phyloP scores from a whole-genome alignment of 2,329 filamentous ascomycete species.

The Ceratocystis ficicola region DNA sequence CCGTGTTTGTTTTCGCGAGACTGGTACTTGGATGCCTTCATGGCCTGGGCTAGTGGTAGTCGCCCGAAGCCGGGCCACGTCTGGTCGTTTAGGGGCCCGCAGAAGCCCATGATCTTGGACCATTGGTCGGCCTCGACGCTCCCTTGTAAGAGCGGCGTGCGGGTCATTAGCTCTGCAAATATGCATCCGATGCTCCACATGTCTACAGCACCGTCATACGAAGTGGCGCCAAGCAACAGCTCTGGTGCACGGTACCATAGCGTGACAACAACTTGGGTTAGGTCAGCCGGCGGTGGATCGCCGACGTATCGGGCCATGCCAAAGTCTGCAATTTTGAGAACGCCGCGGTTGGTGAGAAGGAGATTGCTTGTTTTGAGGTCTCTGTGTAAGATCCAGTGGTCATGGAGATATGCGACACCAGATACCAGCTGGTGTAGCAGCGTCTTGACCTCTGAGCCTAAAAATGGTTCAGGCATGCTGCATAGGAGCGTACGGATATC shows the following conservation, averaged over 20 bases:
- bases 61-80: slow-evolving; percentile 78
- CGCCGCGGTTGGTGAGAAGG: slow-evolving; percentile 86
- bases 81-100: slow-evolving; percentile 71
- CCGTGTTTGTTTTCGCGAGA: slow-evolving; percentile 29
- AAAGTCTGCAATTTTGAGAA: slow-evolving; percentile 93
- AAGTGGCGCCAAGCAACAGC: slow-evolving; percentile 65
- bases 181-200: slow-evolving; percentile 97
- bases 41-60: slow-evolving; percentile 70
- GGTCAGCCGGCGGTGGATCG: slow-evolving; percentile 57
- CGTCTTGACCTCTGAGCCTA: slow-evolving; percentile 84
- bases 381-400: slow-evolving; percentile 81
- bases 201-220: slow-evolving; percentile 68
- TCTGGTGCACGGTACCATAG: slow-evolving; percentile 94
- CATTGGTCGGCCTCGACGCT: slow-evolving; percentile 89
- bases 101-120: slow-evolving; percentile 75
- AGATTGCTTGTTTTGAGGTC: slow-evolving; percentile 92
- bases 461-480: slow-evolving; percentile 87
- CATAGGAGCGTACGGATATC: slow-evolving; percentile 87
- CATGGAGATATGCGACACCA: slow-evolving; percentile 75
- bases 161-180: slow-evolving; percentile 78
- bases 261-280: slow-evolving; percentile 90
- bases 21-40: slow-evolving; percentile 50
- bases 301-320: slow-evolving; percentile 90
- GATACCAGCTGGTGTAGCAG: slow-evolving; percentile 70
- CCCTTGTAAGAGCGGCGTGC: slow-evolving; percentile 72